phyloP scores from a whole-genome alignment of 345 rosid genomes.

The Alliaria petiolata region DNA sequence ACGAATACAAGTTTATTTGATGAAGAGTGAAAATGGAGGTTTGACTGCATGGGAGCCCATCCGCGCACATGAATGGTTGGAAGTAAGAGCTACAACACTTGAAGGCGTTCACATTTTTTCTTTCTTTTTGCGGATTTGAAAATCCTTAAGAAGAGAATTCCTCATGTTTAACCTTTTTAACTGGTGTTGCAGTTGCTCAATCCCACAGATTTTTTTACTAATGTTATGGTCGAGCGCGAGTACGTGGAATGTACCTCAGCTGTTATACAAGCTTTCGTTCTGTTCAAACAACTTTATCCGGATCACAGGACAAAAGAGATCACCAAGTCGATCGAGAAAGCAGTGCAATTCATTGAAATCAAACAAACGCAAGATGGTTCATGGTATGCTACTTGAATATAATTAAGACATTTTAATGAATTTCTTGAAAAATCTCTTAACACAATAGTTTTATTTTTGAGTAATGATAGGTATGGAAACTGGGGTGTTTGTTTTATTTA shows the following conservation, averaged over 20 bases:
- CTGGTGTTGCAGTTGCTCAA: slow-evolving; percentile 38
- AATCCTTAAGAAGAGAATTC: background rate
- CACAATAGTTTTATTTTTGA: background rate
- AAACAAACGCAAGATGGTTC: slow-evolving; percentile 42
- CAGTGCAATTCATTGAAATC: slow-evolving; percentile 33
- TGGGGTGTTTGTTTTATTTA: slow-evolving; percentile 49
- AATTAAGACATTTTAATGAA: background rate
- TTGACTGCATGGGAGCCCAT: slow-evolving; percentile 32
- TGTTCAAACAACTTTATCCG: slow-evolving; percentile 43
- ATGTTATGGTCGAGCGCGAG: slow-evolving; percentile 40
- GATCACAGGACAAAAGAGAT: slow-evolving; percentile 43
- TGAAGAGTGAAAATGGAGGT: slow-evolving; percentile 32
- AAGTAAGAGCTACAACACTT: slow-evolving; percentile 12
- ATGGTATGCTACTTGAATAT: slow-evolving; percentile 27
- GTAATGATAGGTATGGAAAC: slow-evolving; percentile 35
- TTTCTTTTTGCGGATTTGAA: background rate
- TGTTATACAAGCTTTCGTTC: slow-evolving; percentile 26
- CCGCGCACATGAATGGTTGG: slow-evolving; percentile 25
- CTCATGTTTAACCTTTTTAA: background rate
- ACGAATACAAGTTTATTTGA: background rate
- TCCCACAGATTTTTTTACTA: slow-evolving; percentile 43
- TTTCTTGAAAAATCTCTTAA: background rate
- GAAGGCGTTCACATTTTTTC: background rate
- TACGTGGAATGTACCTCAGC: slow-evolving; percentile 52
- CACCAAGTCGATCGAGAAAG: slow-evolving; percentile 27